Evolutionary conservation across 805 yeast genomes (phyloP).

Genomic region (Wickerhamiella galacta): DNA sequence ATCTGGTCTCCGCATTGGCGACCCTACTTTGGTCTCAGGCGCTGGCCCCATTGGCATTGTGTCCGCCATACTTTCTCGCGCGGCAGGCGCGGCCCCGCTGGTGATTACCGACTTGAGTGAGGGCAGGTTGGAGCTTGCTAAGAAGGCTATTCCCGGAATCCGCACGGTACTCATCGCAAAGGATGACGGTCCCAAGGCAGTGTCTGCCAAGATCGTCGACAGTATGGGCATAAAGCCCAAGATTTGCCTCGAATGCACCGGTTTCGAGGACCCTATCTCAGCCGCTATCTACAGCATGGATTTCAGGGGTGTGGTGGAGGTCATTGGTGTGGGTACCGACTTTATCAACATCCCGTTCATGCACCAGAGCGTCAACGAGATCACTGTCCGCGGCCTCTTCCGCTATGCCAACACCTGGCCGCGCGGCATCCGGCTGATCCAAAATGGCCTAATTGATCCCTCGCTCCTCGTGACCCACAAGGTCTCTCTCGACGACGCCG

Average conservation of each 20-base stretch:
- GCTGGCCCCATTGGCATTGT: constrained; percentile 47
- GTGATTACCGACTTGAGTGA: constrained; percentile 33
- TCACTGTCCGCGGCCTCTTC: constrained; percentile 34
- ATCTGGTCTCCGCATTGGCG: constrained; percentile 33
- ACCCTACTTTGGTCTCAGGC: constrained; percentile 33
- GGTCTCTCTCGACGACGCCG: constrained; percentile 31
- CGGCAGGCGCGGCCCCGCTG: constrained; percentile 37
- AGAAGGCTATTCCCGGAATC: constrained; percentile 30
- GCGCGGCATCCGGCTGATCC: constrained; percentile 32
- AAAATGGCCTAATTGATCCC: constrained; percentile 29
- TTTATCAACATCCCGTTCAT: constrained; percentile 36
- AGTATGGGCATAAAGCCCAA: constrained; percentile 31
- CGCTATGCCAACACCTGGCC: constrained; percentile 44
- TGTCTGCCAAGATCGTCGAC: constrained; percentile 16
- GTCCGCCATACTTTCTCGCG: constrained; percentile 31
- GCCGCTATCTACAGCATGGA: constrained; percentile 31
- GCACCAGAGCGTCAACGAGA: constrained; percentile 37
- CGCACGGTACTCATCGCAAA: constrained; percentile 28
- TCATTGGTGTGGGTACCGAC: constrained; percentile 37
- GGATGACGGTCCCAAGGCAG: constrained; percentile 25
- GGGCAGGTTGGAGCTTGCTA: constrained; percentile 32
- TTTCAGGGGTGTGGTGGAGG: constrained; percentile 31
- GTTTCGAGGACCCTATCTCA: constrained; percentile 32
- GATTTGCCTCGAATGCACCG: constrained; percentile 37
- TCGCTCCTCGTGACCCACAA: constrained; percentile 34